These are phyloP conservation scores for Chaetomium globosum DNA, from an alignment of 2,329 filamentous ascomycete genomes.

Conservation along the genomic window DNA sequence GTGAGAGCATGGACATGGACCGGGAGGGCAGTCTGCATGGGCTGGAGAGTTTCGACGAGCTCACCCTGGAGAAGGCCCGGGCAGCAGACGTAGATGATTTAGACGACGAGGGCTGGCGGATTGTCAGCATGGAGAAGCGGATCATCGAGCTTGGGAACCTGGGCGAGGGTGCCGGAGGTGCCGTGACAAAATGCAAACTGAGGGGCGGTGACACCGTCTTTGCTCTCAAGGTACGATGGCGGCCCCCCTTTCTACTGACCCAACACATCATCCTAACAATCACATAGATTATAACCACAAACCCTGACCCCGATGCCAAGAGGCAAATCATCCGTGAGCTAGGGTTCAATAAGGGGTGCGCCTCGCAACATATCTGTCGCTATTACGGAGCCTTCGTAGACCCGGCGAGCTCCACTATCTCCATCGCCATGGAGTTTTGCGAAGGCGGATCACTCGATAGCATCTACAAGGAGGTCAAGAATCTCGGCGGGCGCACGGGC, in stretches of 20 bases:
- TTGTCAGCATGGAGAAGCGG: slow-evolving; percentile 83
- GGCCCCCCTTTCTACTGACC: neutral
- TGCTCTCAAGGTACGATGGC: slow-evolving; percentile 76
- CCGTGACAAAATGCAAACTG: slow-evolving; percentile 86
- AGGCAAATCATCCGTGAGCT: slow-evolving; percentile 97
- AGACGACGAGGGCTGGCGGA: slow-evolving; percentile 92
- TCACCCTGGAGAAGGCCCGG: slow-evolving; percentile 79
- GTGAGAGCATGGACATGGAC: slow-evolving; percentile 70
- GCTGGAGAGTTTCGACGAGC: slow-evolving; percentile 75
- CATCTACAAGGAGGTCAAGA: slow-evolving; percentile 96
- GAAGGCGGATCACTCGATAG: slow-evolving; percentile 95
- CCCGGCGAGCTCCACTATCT: slow-evolving; percentile 92
- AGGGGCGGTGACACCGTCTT: slow-evolving; percentile 93
- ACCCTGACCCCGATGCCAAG: slow-evolving; percentile 96
- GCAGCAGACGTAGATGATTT: slow-evolving; percentile 90
- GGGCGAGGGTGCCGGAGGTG: slow-evolving; percentile 92
- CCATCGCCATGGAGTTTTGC: slow-evolving; percentile 98
- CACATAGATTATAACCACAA: slow-evolving; percentile 88
- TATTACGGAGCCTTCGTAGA: slow-evolving; percentile 98
- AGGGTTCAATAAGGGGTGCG: slow-evolving; percentile 96
- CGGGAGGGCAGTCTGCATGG: slow-evolving; percentile 78
- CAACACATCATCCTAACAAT: slow-evolving; percentile 5
- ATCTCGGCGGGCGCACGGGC: slow-evolving; percentile 88
- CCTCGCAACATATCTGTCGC: slow-evolving; percentile 91
- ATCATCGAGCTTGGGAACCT: slow-evolving; percentile 87